phyloP scores from a whole-genome alignment of 2,329 filamentous ascomycete genomes.

The Fusarium neocosmosporiellum region DNA sequence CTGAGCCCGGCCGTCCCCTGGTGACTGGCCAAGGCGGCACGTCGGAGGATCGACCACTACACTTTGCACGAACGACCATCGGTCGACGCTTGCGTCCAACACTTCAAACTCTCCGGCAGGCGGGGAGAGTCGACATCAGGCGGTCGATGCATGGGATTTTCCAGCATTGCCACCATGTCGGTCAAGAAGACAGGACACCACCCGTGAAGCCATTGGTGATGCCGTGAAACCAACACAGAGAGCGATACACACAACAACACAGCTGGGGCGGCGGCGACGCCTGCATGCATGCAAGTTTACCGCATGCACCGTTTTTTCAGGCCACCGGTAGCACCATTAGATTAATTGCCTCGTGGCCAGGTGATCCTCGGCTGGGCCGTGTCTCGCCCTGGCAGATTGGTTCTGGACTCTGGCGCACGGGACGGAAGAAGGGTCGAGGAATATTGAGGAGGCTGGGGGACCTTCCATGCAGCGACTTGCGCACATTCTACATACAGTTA shows the following conservation, averaged over 20 bases:
- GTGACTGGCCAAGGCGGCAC: constrained; percentile 9
- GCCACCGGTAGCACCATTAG: constrained; percentile 7
- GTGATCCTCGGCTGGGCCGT: constrained; percentile 3
- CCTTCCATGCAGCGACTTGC: constrained; percentile 5
- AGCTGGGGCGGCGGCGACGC: background rate
- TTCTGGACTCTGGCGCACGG: background rate
- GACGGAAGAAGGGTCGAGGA: constrained; percentile 9
- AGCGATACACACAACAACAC: constrained; percentile 13
- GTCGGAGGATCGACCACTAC: constrained; percentile 11
- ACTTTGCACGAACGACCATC: constrained; percentile 4
- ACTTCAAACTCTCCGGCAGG: background rate
- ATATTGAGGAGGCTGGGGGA: constrained; percentile 8
- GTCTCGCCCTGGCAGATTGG: constrained; percentile 28
- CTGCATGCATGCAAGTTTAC: constrained; percentile 29
- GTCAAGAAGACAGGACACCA: constrained; percentile 1
- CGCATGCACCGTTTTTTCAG: constrained; percentile 2
- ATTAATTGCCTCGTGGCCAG: constrained; percentile 27
- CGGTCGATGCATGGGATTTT: background rate
- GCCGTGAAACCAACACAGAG: background rate
- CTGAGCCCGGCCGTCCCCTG: background rate
- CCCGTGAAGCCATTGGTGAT: constrained; percentile 2
- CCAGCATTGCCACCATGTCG: constrained; percentile 5
- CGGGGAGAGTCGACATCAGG: background rate
- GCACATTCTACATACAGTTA: background rate
- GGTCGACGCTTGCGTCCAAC: constrained; percentile 10